Conservation (phyloP, 176 grass and related monocot genomes). For the Poa annua region DNA sequence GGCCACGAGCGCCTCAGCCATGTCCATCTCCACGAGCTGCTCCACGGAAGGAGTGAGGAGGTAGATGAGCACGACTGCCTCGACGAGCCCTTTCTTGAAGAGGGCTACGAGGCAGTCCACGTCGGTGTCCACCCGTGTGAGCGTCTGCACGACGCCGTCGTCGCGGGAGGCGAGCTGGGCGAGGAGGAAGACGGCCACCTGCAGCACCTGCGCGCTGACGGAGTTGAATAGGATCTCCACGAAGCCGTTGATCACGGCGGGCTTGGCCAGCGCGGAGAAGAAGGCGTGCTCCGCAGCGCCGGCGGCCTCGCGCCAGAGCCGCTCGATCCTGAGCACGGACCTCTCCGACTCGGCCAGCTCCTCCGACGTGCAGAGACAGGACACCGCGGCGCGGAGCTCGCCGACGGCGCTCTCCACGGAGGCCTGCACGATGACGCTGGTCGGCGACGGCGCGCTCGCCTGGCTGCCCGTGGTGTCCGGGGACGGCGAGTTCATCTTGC, state of each 20-base stretch:
- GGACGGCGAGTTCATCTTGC: constrained; percentile 38
- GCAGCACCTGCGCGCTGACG: constrained; percentile 50
- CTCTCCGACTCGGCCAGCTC: constrained; percentile 54
- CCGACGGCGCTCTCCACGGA: constrained; percentile 40
- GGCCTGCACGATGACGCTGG: constrained; percentile 61
- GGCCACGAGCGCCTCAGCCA: constrained; percentile 53
- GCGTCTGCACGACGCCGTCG: constrained; percentile 61
- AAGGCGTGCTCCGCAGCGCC: constrained; percentile 23
- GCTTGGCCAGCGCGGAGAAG: constrained; percentile 41
- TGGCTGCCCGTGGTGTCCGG: constrained; percentile 38
- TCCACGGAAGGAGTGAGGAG: constrained; percentile 51
- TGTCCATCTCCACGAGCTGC: constrained; percentile 63
- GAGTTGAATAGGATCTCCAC: constrained; percentile 79
- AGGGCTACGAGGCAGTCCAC: constrained; percentile 70
- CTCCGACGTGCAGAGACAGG: constrained; percentile 72
- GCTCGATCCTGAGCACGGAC: constrained; percentile 62
- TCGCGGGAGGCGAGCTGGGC: constrained; percentile 54
- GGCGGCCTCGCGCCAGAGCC: constrained; percentile 46
- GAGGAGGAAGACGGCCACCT: constrained; percentile 58
- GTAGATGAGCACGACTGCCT: constrained; percentile 58
- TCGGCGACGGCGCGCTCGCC: constrained; percentile 51
- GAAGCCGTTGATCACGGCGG: constrained; percentile 67
- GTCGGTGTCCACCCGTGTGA: constrained; percentile 67
- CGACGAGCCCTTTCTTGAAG: constrained; percentile 70
- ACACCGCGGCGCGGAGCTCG: constrained; percentile 61